Conservation (phyloP, 331 rosid species). For the Acacia pycnantha region DNA sequence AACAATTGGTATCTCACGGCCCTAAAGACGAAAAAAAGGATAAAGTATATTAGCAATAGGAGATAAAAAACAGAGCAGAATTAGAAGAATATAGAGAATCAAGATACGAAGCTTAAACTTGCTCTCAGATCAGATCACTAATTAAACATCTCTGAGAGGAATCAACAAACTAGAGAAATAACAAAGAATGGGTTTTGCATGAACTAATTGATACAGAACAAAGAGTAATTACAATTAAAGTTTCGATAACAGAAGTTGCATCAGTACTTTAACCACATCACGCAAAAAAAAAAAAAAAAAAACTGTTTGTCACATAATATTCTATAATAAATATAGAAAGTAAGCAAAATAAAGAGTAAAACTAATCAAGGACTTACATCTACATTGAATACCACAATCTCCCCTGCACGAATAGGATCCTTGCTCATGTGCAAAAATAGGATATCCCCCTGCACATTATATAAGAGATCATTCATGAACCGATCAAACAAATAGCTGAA, state of each 20-base stretch:
- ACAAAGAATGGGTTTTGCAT: background rate
- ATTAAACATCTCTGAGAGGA: background rate
- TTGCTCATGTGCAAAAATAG: constrained; percentile 80
- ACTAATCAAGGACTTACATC: constrained; percentile 52
- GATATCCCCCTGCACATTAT: constrained; percentile 71
- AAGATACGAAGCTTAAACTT: background rate
- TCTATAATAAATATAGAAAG: background rate
- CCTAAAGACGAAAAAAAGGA: constrained; percentile 30
- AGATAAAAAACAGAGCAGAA: background rate
- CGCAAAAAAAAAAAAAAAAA: background rate
- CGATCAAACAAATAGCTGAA: background rate
- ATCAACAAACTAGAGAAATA: background rate
- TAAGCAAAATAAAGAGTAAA: background rate
- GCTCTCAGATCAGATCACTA: background rate
- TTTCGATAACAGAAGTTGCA: no score
- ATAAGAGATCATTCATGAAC: constrained; percentile 12
- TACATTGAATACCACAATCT: constrained; percentile 84
- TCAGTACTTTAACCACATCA: background rate
- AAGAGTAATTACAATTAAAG: background rate
- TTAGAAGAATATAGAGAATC: background rate
- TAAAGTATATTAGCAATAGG: constrained; percentile 2
- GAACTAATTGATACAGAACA: background rate
- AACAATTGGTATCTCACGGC: constrained; percentile 85
- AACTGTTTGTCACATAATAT: background rate
- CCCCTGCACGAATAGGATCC: constrained; percentile 89